Base-by-base conservation (phyloP, 306 rosid genomes). In the Senna siamea region DNA sequence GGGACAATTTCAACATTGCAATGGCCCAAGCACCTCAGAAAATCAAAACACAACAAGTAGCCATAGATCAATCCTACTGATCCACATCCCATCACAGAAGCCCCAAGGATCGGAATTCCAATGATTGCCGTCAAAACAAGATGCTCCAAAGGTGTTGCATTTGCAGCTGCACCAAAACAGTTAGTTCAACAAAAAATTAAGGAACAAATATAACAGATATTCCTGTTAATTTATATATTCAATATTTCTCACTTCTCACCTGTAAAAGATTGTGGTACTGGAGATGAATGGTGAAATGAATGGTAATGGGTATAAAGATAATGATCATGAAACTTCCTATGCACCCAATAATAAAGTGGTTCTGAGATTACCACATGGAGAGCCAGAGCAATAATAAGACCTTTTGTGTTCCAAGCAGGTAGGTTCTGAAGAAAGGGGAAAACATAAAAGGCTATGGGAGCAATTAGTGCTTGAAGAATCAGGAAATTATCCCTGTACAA, bases 291-390 rank as follows among this genome's bases (percentile, higher is more conserved):
- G 54, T 93, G 93, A 66, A 89, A 74, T 61, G 96, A 90, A 81
- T 93, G 98, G 81, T 89, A 86, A 70, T 80, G 77, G 32, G 82
- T 77, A 52, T 87, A 90, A 64, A 90, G 81, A 61, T 76, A 64
- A 20, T 76, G 40, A 14, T 68, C 52, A 62, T 93, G 98, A 64
- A 87, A 77, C 69, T 53, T 74, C 75, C 87, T 83, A 47, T 93
- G 98, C 9, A 80, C 75, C 89, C 87, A 77, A 34, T 93, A 93
- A 65, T 82, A 93, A 11, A 93, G 85, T 70, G 98, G 98, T 73
- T 93, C 98, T 74, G 97, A 86, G 79, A 90, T 80, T 54, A 81
- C 90, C 69, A 87, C 78, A 62, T 93, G 98, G n/a, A 93, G 88
- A 1, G 83, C 46, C 71, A 87, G 61, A 70, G 82, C 59, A 13